phyloP scores from a whole-genome alignment of 1,284 basidiomycete species.

The Rhodotorula sp. region DNA sequence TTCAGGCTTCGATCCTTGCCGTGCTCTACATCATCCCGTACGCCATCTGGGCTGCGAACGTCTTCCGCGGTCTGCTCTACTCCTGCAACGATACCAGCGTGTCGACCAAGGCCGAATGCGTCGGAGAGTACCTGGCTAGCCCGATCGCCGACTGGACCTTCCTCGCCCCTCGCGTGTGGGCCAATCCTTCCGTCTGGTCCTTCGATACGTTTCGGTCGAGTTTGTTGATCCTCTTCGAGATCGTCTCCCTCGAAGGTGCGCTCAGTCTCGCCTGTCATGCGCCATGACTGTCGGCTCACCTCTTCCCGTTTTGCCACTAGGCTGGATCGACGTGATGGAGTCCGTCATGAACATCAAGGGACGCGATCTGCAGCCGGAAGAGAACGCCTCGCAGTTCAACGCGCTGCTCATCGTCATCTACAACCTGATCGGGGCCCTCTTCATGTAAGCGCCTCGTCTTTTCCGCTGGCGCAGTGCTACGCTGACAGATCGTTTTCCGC shows the following conservation, averaged over 20 bases:
- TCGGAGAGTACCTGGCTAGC: conserved; percentile 65
- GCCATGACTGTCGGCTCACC: neutral
- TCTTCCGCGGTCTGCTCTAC: conserved; percentile 84
- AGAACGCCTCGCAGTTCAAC: conserved; percentile 72
- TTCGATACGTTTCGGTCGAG: conserved; percentile 87
- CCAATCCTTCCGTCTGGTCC: conserved; percentile 82
- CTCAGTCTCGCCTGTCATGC: neutral
- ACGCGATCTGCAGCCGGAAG: conserved; percentile 64
- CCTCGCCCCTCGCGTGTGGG: conserved; percentile 86
- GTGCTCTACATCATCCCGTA: conserved; percentile 93
- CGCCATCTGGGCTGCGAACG: conserved; percentile 94
- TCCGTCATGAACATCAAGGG: conserved; percentile 79
- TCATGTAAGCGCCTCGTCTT: conserved; percentile 60
- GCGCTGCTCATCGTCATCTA: conserved; percentile 92
- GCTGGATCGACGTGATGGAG: conserved; percentile 91
- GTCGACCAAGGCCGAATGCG: conserved; percentile 64
- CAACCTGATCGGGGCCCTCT: conserved; percentile 85
- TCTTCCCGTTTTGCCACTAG: conserved; percentile 46
- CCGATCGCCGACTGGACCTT: conserved; percentile 58
- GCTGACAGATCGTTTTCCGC: neutral
- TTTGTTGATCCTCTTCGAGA: conserved; percentile 91
- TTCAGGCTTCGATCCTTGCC: conserved; percentile 78
- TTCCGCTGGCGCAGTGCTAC: neutral
- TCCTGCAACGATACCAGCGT: conserved; percentile 74
- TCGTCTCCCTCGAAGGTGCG: conserved; percentile 72